phyloP scores from a whole-genome alignment of 768 basidiomycete genomes.

The Rhizopogon vinicolor region DNA sequence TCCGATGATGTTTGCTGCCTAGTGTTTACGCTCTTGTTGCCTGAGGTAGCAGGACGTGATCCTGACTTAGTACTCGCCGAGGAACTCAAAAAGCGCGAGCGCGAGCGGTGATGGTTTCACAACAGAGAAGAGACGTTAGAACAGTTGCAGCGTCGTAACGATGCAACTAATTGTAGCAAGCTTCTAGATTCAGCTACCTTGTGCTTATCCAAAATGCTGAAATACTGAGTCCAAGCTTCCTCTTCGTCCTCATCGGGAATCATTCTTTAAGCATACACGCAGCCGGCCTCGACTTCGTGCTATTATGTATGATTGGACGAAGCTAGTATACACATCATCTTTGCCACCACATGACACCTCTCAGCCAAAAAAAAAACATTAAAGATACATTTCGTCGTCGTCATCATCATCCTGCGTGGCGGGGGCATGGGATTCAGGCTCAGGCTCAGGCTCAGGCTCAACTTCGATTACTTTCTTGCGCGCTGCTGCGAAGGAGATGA shows the following conservation, averaged over 20 bases:
- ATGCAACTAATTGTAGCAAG: too few species aligned
- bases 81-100: constrained; percentile 29
- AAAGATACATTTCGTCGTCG: constrained; percentile 22
- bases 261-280: too few species aligned
- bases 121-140: too few species aligned
- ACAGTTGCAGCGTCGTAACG: too few species aligned
- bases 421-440: constrained; percentile 5
- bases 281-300: too few species aligned
- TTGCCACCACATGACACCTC: not conserved
- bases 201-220: too few species aligned
- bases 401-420: constrained; percentile 13
- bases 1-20: not conserved
- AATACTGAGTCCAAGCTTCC: too few species aligned
- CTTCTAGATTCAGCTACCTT: too few species aligned
- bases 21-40: constrained; percentile 42
- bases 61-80: constrained; percentile 40
- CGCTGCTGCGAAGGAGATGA: constrained; percentile 11
- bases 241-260: too few species aligned
- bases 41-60: constrained; percentile 46
- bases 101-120: too few species aligned
- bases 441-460: constrained; percentile 15
- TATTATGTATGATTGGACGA: too few species aligned
- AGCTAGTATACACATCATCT: not conserved
- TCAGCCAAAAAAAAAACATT: not conserved
- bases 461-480: constrained; percentile 25